A percentile compares a stretch with the other conserved stretches of the same genome.
Evolutionary conservation across 345 rosid species (phyloP).

Genomic region (Gossypioides kirkii): DNA sequence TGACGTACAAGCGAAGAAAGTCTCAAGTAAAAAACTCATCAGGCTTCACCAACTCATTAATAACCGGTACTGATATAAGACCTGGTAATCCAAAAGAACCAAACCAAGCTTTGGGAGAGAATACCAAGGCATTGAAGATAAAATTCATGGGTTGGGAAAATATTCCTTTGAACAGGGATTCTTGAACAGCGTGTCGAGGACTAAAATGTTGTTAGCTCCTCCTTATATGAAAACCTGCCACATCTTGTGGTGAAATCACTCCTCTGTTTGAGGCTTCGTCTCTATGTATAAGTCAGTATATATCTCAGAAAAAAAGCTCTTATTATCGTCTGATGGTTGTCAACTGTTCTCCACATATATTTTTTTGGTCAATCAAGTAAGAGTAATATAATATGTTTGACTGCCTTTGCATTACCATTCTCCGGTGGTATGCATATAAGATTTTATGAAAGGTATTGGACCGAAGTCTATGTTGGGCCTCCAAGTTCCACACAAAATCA

Average conservation of each 20-base stretch:
- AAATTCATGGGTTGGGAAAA: conserved; percentile 25
- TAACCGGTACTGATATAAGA: conserved; percentile 23
- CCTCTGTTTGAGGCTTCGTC: conserved; percentile 15
- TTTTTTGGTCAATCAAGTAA: not conserved
- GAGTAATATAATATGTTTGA: conserved; percentile 2
- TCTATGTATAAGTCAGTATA: conserved; percentile 23
- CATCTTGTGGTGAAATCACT: conserved; percentile 15
- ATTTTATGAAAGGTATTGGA: not conserved
- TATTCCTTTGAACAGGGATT: conserved; percentile 17
- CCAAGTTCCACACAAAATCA: not conserved
- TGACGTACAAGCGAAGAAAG: conserved; percentile 62
- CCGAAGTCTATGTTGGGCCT: not conserved
- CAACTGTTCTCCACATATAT: not conserved
- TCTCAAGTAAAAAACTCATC: conserved; percentile 28
- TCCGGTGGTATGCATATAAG: not conserved
- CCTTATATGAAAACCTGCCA: conserved; percentile 12
- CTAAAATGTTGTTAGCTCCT: conserved; percentile 19
- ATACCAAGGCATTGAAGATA: conserved; percentile 25
- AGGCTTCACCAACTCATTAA: conserved; percentile 19
- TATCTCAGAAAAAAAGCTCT: conserved; percentile 19
- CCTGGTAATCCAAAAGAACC: conserved; percentile 23
- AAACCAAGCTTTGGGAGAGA: conserved; percentile 21
- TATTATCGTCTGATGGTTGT: not conserved
- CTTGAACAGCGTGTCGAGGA: conserved; percentile 10
- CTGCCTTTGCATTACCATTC: not conserved